Percentiles rank a stretch among this genome's conserved stretches.
Evolutionary conservation across 2,329 filamentous ascomycete genomes (phyloP).

Genomic region (Fusarium sp.): DNA sequence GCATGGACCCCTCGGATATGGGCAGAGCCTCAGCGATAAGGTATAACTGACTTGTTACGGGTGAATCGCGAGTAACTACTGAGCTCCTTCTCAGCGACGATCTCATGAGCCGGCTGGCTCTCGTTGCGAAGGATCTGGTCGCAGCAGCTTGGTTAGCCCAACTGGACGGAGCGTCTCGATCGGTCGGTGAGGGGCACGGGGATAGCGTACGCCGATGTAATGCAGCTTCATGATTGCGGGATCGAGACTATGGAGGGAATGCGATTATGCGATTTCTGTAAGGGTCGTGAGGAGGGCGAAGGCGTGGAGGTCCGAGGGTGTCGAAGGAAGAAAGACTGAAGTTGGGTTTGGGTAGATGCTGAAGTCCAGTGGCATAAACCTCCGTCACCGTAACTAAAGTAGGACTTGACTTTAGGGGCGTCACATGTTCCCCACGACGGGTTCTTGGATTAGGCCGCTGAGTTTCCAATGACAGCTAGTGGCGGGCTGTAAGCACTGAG

Average conservation of each 20-base stretch:
- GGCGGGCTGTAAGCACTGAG: conserved; percentile 14
- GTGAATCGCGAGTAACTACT: conserved; percentile 87
- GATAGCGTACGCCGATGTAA: conserved; percentile 83
- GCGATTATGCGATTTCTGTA: conserved; percentile 3
- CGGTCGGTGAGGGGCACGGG: conserved; percentile 48
- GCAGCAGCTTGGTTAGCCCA: conserved; percentile 46
- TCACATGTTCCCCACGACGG: conserved; percentile 51
- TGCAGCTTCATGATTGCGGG: conserved; percentile 81
- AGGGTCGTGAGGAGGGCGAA: conserved; percentile 2
- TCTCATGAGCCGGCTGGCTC: conserved; percentile 80
- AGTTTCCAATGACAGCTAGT: conserved; percentile 41
- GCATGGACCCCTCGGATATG: conserved; percentile 8
- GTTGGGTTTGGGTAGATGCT: conserved; percentile 31
- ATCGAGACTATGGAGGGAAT: conserved; percentile 6
- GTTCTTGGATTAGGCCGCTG: conserved; percentile 31
- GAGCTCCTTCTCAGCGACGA: conserved; percentile 83
- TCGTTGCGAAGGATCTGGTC: conserved; percentile 85
- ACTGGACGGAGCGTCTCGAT: conserved; percentile 33
- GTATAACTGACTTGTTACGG: conserved; percentile 71
- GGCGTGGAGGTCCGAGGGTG: conserved; percentile 17
- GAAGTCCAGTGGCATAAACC: conserved; percentile 14
- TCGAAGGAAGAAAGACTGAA: conserved; percentile 16
- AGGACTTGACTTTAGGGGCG: conserved; percentile 36
- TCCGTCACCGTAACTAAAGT: conserved; percentile 34
- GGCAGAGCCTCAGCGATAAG: neutral